Evolutionary conservation across 495 filamentous ascomycete genomes (phyloP).

Genomic region (Hypoxylon subgilvum): DNA sequence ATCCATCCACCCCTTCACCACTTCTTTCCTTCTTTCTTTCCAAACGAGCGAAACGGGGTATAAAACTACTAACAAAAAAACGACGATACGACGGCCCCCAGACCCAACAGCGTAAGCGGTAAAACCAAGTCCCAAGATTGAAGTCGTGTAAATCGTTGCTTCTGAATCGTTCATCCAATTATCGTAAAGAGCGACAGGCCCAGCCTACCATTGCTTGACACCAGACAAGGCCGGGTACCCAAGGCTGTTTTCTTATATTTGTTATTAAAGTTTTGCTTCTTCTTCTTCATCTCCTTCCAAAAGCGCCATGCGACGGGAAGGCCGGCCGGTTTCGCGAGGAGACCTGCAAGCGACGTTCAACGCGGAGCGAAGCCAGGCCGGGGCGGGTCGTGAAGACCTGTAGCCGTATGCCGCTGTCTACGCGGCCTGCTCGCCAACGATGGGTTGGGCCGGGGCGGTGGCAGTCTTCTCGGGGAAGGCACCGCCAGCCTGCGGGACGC

Average conservation of each 20-base stretch:
- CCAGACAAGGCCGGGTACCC: slow-evolving; percentile 3
- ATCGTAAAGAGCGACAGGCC: slow-evolving; percentile 36
- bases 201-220: slow-evolving; percentile 25
- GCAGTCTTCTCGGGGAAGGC: slow-evolving; percentile 54
- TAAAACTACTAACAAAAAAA: slow-evolving; percentile 4
- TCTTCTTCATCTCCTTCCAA: no score
- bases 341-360: slow-evolving; percentile 25
- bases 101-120: slow-evolving; percentile 1
- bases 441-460: slow-evolving; percentile 29
- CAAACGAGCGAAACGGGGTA: slow-evolving; percentile 34
- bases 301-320: slow-evolving; percentile 4
- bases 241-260: background rate
- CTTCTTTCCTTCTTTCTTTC: slow-evolving; percentile 4
- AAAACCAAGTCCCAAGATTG: no score
- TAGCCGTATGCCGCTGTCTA: slow-evolving; percentile 13
- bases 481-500: slow-evolving; percentile 48
- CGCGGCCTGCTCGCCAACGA: slow-evolving; percentile 38
- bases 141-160: no score
- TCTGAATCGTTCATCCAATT: slow-evolving; percentile 10
- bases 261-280: no score
- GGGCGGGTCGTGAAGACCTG: background rate
- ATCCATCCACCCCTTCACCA: background rate
- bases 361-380: slow-evolving; percentile 5
- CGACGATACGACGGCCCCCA: slow-evolving; percentile 1
- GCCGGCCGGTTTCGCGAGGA: background rate